These are phyloP conservation scores for Colletotrichum theobromicola DNA, from an alignment of 2,329 filamentous ascomycete species.

Conservation along the genomic window DNA sequence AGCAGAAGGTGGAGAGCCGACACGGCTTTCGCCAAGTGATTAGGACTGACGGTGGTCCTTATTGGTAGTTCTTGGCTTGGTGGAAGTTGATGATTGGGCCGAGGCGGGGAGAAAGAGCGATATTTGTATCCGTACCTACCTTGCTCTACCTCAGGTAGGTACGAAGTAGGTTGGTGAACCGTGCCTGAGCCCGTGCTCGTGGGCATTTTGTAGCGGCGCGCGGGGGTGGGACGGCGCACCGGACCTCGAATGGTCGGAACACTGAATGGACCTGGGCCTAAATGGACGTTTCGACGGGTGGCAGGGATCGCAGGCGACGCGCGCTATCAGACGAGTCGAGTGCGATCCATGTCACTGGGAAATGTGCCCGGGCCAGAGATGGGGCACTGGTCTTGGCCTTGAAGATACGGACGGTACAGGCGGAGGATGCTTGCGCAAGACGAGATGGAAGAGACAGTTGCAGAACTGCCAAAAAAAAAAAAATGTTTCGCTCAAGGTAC, in stretches of 20 bases:
- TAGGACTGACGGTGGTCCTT: not conserved
- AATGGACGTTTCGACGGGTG: not conserved
- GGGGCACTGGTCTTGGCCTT: not conserved
- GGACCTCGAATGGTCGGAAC: not conserved
- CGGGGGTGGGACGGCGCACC: slow-evolving; percentile 14
- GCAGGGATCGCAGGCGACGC: not conserved
- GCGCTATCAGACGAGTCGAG: not conserved
- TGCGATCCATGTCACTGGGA: not conserved
- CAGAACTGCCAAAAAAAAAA: not conserved
- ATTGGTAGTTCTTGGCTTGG: not conserved
- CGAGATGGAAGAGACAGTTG: not conserved
- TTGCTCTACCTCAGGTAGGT: not conserved
- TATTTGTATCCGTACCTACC: not conserved
- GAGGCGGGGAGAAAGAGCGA: not conserved
- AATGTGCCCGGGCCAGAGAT: not conserved
- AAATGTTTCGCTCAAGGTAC: not conserved
- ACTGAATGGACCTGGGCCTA: not conserved
- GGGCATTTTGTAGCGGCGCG: not conserved
- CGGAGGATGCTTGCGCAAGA: not conserved
- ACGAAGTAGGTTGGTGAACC: not conserved
- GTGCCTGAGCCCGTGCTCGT: not conserved
- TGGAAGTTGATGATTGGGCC: not conserved
- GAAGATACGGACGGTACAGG: not conserved
- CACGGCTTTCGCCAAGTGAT: slow-evolving; percentile 11
- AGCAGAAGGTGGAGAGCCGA: slow-evolving; percentile 17